Evolutionary conservation across 1,284 basidiomycete genomes (phyloP), one percentile per base, ranked within the genome.

Genomic region (Leccinum pallidistipes): DNA sequence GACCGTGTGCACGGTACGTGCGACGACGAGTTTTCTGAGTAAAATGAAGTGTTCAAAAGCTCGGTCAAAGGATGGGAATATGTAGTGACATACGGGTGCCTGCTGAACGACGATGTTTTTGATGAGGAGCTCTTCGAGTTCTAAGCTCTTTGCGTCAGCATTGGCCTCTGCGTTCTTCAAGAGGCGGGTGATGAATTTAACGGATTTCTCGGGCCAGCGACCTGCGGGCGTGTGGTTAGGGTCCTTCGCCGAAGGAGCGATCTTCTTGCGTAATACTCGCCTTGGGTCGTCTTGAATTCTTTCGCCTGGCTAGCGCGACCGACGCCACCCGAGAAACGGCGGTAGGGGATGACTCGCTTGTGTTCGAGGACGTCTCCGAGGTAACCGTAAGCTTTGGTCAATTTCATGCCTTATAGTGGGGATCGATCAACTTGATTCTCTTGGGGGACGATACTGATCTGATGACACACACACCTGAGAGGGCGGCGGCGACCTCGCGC

Each of bases 201-300:
- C 90, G 64, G 97, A 98, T 85, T 99, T 99, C 83, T 95, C 95
- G 78, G 97, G 97, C 97, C 97, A 99, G 78, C 97, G 97, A 90
- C 97, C 94, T 95, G 65, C 40, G 52, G n/a, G n/a, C 6, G 27
- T 27, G 24, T 60, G 50, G 65, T 58, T 63, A 53, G 53, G 52
- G 0, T 31, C n/a, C 2, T 11, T 24, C n/a, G 18, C 38, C 11
- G 6, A 11, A 47, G 4, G 7, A 2, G 32, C 9, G 49, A 50
- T 57, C 56, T 38, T 24, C 34, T 50, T 32, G 12, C 16, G 4
- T n/a, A 36, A 43, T 68, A 81, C 86, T 65, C 72, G 95, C 95
- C 95, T 83, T 97, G 95, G 67, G 96, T 98, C 64, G 94, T 86
- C 81, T 94, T 94, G 84, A 97, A 97, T 80, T 96, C 90, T 83